Percentiles rank a stretch among this genome's conserved stretches.
phyloP scores from a whole-genome alignment of 1,139 yeast genomes.

The Pichia sp. region DNA sequence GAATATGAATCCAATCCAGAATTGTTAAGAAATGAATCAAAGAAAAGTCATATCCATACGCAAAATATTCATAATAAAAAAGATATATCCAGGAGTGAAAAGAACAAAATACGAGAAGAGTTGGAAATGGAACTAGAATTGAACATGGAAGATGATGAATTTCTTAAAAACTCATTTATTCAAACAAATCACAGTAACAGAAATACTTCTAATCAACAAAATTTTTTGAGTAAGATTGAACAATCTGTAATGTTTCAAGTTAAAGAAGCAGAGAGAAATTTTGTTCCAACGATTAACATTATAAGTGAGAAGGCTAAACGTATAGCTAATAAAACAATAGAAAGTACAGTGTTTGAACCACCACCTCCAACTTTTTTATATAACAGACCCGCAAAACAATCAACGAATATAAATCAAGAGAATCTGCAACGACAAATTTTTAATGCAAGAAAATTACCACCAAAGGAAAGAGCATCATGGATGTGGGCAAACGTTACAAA shows the following conservation, averaged over 20 bases:
- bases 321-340: slow-evolving; percentile 26
- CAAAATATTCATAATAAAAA: not conserved
- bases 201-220: not conserved
- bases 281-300: slow-evolving; percentile 18
- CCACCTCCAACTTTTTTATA: slow-evolving; percentile 14
- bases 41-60: not conserved
- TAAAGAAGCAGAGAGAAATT: slow-evolving; percentile 16
- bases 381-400: slow-evolving; percentile 3
- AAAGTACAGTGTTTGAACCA: slow-evolving; percentile 19
- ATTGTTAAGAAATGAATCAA: not conserved
- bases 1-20: not conserved
- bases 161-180: slow-evolving; percentile 27
- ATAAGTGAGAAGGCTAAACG: slow-evolving; percentile 24
- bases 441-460: slow-evolving; percentile 23
- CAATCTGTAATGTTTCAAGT: slow-evolving; percentile 18
- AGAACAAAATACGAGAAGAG: slow-evolving; percentile 19
- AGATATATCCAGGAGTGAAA: slow-evolving; percentile 16
- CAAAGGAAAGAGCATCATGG: slow-evolving; percentile 83
- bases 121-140: slow-evolving; percentile 16
- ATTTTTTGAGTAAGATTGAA: slow-evolving; percentile 11
- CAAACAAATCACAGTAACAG: slow-evolving; percentile 14
- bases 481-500: slow-evolving; percentile 95
- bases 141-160: slow-evolving; percentile 15
- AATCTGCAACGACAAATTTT: slow-evolving; percentile 6
- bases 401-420: not conserved